Percentiles rank a stretch among this genome's conserved stretches.
phyloP scores from a whole-genome alignment of 1,284 basidiomycete genomes.

The Entoloma clypeatum region DNA sequence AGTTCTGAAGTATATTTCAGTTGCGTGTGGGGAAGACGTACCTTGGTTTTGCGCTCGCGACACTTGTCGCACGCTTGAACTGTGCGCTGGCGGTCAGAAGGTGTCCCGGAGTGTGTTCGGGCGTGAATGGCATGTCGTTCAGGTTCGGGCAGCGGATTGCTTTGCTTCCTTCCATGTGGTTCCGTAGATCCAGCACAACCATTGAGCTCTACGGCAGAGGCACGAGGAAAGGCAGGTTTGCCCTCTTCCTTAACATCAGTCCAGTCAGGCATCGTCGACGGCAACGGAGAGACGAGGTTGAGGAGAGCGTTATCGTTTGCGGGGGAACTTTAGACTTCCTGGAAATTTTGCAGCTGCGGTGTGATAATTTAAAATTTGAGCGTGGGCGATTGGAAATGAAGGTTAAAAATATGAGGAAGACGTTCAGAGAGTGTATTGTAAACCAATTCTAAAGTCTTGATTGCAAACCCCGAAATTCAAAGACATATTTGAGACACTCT shows the following conservation, averaged over 20 bases:
- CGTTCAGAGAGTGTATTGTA: constrained; percentile 8
- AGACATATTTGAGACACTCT: constrained; percentile 20
- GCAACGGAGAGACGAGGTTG: not conserved
- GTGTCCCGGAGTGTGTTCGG: constrained; percentile 10
- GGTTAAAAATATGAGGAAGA: constrained; percentile 17
- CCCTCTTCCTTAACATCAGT: constrained; percentile 16
- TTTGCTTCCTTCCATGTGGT: constrained; percentile 9
- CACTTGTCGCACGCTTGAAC: constrained; percentile 57
- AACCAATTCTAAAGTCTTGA: constrained; percentile 14
- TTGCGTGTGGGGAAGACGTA: constrained; percentile 20
- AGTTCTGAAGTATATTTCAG: not conserved
- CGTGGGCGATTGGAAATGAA: constrained; percentile 9
- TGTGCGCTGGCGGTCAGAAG: constrained; percentile 42
- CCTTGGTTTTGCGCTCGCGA: constrained; percentile 56
- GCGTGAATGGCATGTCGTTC: constrained; percentile 13
- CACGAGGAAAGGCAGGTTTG: constrained; percentile 7
- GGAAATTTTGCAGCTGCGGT: constrained; percentile 3
- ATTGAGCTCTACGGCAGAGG: constrained; percentile 8
- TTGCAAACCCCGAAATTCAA: constrained; percentile 21
- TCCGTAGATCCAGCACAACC: constrained; percentile 10
- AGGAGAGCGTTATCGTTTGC: not conserved
- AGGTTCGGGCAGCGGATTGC: constrained; percentile 13
- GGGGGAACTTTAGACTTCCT: not conserved
- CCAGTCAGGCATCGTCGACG: constrained; percentile 15
- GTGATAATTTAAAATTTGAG: constrained; percentile 2